Base-by-base conservation (phyloP, 257 asterid genomes). In the Rehmannia glutinosa region DNA sequence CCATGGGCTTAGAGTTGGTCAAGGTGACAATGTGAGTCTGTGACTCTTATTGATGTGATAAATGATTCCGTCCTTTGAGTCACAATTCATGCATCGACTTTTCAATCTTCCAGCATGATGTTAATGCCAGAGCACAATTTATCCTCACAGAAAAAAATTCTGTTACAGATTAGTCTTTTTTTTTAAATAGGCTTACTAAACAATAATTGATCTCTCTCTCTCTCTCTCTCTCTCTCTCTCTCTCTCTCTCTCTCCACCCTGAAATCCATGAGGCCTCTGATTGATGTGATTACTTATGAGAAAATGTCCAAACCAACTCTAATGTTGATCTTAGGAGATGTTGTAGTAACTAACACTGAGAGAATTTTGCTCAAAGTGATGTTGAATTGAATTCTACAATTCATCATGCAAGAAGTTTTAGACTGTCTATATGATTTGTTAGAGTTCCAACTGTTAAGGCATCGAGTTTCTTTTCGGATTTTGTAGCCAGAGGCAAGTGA, bases 401-500 rank as follows among this genome's bases (percentile, higher is more conserved):
- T 68, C 38, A 35, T 57, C 38, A 21, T 56, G 41, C 20, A 21
- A 45, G 53, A 75, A 49, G 21, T 47, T 21, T 62, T 25, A 24
- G 24, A 41, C 25, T 4, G 28, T 42, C 38, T 9, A 5, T 66
- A 46, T 23, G 19, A 36, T 38, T 68, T 32, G 25, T 32, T 19
- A 33, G 21, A 21, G 20, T 54, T 54, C 52, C 52, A 16, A 19
- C 8, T 11, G 20, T 60, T 66, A 3, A 16, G 66, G n/a, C 39
- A 5, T 64, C 47, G 8, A 35, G 33, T 36, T 77, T 62, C 54
- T 65, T 39, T 56, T 20, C 50, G 36, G 21, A 12, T 62, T 56
- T 64, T 81, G 54, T 88, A 94, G 99, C 99, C 99, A 43, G 96
- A 83, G 68, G 81, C 80, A 39, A 71, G 74, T 55, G 96, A 91